Percentiles rank a stretch among this genome's conserved stretches.
Conservation (phyloP, 2,329 filamentous ascomycete genomes). For the Trichoderma sp. region DNA sequence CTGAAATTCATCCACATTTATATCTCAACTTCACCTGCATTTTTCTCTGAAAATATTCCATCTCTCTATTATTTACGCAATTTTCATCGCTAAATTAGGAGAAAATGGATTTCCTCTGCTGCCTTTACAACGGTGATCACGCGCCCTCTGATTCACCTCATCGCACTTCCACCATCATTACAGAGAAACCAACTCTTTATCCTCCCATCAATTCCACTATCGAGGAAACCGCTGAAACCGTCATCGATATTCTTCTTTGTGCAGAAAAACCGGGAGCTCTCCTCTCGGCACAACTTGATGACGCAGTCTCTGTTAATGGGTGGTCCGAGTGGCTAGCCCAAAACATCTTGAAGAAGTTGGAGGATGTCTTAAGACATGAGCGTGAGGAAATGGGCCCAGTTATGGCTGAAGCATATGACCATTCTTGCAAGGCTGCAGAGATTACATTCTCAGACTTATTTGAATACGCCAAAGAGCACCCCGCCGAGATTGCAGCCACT, state of each 20-base stretch:
- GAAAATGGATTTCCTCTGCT: constrained; percentile 1
- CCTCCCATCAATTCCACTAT: neutral
- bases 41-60: neutral
- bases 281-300: neutral
- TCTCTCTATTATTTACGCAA: neutral
- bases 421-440: neutral
- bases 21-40: neutral
- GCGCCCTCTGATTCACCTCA: neutral
- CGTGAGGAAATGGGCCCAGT: constrained; percentile 16
- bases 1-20: neutral
- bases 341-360: constrained; percentile 18
- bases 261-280: neutral
- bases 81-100: neutral
- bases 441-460: neutral
- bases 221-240: neutral
- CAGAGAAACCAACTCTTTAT: neutral
- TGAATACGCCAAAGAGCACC: constrained; percentile 2
- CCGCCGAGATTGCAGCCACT: neutral
- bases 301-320: neutral
- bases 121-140: neutral
- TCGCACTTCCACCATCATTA: neutral
- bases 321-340: constrained; percentile 21
- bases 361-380: neutral
- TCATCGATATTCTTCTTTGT: neutral
- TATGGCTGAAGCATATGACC: constrained; percentile 5